These are phyloP conservation scores for Thelephora terrestris DNA, from an alignment of 1,284 basidiomycete genomes.

Conservation along the genomic window DNA sequence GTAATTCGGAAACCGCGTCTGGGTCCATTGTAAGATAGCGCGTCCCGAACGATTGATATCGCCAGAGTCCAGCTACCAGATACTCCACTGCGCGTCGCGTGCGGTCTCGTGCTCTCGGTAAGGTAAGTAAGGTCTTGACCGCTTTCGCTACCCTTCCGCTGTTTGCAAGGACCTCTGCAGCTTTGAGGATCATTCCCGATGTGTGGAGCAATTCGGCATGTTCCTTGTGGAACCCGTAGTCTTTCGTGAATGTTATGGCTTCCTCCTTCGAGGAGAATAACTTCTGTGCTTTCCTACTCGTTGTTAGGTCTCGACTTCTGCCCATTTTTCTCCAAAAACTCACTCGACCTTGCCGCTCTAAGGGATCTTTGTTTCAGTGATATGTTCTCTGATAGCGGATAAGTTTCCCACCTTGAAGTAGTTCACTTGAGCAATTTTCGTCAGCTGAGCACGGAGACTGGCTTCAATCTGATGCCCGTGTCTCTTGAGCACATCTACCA, in stretches of 20 bases:
- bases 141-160: conserved; percentile 42
- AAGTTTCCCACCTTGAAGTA: conserved; percentile 39
- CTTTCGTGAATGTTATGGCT: conserved; percentile 46
- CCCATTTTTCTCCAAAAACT: too few species aligned
- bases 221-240: conserved; percentile 42
- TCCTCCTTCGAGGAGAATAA: too few species aligned
- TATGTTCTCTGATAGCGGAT: too few species aligned
- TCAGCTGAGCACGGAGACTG: conserved; percentile 31
- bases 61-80: conserved; percentile 20
- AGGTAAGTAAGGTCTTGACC: conserved; percentile 36
- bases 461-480: conserved; percentile 23
- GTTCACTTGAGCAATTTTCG: conserved; percentile 38
- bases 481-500: conserved; percentile 36
- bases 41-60: conserved; percentile 17
- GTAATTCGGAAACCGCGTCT: too few species aligned
- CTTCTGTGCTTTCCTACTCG: too few species aligned
- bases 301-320: too few species aligned
- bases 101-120: too few species aligned
- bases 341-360: too few species aligned
- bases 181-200: conserved; percentile 35
- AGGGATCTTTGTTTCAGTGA: too few species aligned
- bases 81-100: conserved; percentile 14
- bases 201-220: conserved; percentile 40
- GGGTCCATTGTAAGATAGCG: too few species aligned
- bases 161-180: conserved; percentile 42